Conservation (phyloP, 2,329 filamentous ascomycete species). For the Pestalotiopsis sp. region DNA sequence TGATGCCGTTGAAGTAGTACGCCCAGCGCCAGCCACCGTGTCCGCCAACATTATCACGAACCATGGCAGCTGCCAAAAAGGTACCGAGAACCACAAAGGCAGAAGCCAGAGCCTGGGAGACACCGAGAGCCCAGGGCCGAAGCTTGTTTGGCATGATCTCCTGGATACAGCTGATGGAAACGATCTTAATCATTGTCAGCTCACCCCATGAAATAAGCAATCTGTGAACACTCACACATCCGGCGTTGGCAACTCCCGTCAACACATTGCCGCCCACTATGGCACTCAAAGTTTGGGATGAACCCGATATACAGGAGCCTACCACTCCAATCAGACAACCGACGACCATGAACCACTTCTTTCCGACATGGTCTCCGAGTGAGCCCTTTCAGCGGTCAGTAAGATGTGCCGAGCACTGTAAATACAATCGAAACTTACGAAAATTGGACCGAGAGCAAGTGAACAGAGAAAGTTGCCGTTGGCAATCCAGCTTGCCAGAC, state of each 20-base stretch:
- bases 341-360: slow-evolving; percentile 6
- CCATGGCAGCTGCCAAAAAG: slow-evolving; percentile 1
- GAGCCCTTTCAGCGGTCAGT: neutral
- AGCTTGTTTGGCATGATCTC: slow-evolving; percentile 9
- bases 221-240: neutral
- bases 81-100: slow-evolving; percentile 1
- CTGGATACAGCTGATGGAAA: slow-evolving; percentile 1
- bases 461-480: slow-evolving; percentile 9
- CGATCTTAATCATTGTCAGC: neutral
- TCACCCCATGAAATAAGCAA: neutral
- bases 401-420: neutral
- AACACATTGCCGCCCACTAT: slow-evolving; percentile 7
- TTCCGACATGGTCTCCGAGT: slow-evolving; percentile 3
- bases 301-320: slow-evolving; percentile 6
- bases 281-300: neutral
- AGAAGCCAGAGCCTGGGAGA: slow-evolving; percentile 2
- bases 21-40: slow-evolving; percentile 9
- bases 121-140: slow-evolving; percentile 5
- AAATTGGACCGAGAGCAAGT: slow-evolving; percentile 6
- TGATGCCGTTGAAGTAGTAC: slow-evolving; percentile 10
- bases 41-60: slow-evolving; percentile 1
- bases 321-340: slow-evolving; percentile 8
- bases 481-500: slow-evolving; percentile 5
- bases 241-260: slow-evolving; percentile 7
- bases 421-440: neutral